Evolutionary conservation across 2,329 filamentous ascomycete genomes (phyloP).

Genomic region (Penicillium sp.): DNA sequence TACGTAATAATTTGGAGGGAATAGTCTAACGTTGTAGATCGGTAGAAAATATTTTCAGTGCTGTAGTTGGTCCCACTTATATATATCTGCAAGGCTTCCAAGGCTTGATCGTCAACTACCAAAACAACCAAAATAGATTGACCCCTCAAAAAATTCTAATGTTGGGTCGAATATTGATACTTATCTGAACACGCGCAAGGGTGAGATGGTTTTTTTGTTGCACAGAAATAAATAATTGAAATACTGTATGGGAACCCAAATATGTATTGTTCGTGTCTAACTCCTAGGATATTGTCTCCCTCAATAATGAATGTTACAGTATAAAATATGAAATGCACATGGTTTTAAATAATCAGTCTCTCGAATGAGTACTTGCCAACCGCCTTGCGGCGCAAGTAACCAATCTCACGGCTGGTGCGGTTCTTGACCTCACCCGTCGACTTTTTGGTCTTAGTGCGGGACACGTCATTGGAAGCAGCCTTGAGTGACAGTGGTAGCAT

Average conservation of each 20-base stretch:
- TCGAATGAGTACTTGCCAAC: slow-evolving; percentile 83
- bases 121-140: not conserved
- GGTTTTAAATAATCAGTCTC: slow-evolving; percentile 63
- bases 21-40: not conserved
- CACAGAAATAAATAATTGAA: not conserved
- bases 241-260: not conserved
- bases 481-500: slow-evolving; percentile 74
- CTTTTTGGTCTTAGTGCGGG: slow-evolving; percentile 54
- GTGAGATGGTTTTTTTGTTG: not conserved
- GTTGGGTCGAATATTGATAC: not conserved
- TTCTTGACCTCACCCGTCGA: slow-evolving; percentile 69
- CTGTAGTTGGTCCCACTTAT: not conserved
- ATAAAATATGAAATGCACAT: slow-evolving; percentile 27
- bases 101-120: not conserved
- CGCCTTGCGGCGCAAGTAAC: slow-evolving; percentile 73
- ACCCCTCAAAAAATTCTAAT: too few relatives aligned
- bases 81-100: slow-evolving; percentile 13
- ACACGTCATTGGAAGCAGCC: slow-evolving; percentile 48
- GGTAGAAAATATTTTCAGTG: not conserved
- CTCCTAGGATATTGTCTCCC: slow-evolving; percentile 23
- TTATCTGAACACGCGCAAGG: not conserved
- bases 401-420: slow-evolving; percentile 71
- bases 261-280: slow-evolving; percentile 15
- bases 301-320: slow-evolving; percentile 20
- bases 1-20: too few relatives aligned